Conservation (phyloP, 495 filamentous ascomycete species). For the Podospora pseudoanserina region DNA sequence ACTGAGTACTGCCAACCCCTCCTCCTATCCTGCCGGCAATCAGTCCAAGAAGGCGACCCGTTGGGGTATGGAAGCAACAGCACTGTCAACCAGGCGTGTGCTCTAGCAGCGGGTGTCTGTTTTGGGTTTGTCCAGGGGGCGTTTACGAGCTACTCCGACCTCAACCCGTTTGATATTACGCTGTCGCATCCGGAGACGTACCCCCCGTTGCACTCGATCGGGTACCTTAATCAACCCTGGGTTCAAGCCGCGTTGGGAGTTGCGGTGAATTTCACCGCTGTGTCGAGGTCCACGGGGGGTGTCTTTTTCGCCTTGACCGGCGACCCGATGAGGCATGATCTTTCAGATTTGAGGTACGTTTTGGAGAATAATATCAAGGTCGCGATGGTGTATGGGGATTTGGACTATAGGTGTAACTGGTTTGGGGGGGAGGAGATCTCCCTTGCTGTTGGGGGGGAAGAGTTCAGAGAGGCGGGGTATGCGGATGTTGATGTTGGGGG, state of each 20-base stretch:
- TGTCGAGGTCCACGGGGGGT: slow-evolving; percentile 34
- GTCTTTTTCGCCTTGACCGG: slow-evolving; percentile 34
- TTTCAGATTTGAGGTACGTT: slow-evolving; percentile 51
- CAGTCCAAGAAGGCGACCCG: slow-evolving; percentile 27
- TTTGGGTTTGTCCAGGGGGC: slow-evolving; percentile 1
- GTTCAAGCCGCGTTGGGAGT: slow-evolving; percentile 56
- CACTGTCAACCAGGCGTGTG: slow-evolving; percentile 9
- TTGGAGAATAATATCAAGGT: slow-evolving; percentile 56
- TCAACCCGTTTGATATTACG: slow-evolving; percentile 6
- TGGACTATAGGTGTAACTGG: slow-evolving; percentile 57
- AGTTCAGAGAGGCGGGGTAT: slow-evolving; percentile 47
- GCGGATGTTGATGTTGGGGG: slow-evolving; percentile 46
- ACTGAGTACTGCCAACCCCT: slow-evolving; percentile 43
- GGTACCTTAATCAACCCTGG: slow-evolving; percentile 9
- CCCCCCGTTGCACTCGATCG: neutral
- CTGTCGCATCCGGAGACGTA: neutral
- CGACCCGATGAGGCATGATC: slow-evolving; percentile 34
- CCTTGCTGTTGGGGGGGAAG: slow-evolving; percentile 45
- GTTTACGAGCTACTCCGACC: neutral
- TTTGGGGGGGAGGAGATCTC: slow-evolving; percentile 57
- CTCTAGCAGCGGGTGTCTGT: neutral
- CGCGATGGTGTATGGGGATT: slow-evolving; percentile 57
- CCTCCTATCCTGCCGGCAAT: slow-evolving; percentile 46
- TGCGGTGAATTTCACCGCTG: slow-evolving; percentile 52
- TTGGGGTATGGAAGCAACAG: neutral